Percentiles rank a stretch among this genome's conserved stretches.
These are phyloP conservation scores for Cladochytrium replicatum DNA, from an alignment of 192 early-diverging fungal species.

Conservation along the genomic window DNA sequence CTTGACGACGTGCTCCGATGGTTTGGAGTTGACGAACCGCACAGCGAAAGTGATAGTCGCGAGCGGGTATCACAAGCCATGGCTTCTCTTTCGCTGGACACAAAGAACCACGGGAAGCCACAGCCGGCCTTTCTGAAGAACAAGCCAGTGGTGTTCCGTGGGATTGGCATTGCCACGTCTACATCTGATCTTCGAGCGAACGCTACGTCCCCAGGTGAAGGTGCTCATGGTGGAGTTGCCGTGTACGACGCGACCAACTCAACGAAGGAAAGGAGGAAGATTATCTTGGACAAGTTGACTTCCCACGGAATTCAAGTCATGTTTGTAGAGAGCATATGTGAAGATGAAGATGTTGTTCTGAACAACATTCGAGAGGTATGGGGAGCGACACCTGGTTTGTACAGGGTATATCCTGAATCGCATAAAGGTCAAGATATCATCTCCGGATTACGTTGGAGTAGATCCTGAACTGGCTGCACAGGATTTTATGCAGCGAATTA, in stretches of 20 bases:
- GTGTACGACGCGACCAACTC: constrained; percentile 99
- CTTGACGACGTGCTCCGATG: constrained; percentile 87
- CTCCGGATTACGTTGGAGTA: constrained; percentile 82
- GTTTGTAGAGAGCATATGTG: constrained; percentile 94
- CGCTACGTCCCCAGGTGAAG: background rate
- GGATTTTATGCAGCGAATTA: constrained; percentile 86
- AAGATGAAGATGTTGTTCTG: constrained; percentile 76
- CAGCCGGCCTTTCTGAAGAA: no score
- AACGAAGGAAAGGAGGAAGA: constrained; percentile 66
- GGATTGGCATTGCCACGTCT: background rate
- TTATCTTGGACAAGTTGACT: constrained; percentile 61
- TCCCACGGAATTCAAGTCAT: constrained; percentile 77
- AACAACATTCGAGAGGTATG: constrained; percentile 81
- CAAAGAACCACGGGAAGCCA: no score
- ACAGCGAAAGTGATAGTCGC: no score
- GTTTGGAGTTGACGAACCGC: constrained; percentile 78
- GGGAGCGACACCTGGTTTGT: background rate
- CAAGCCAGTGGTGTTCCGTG: background rate
- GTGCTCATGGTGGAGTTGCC: constrained; percentile 59
- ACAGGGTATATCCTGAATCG: background rate
- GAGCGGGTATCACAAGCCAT: no score
- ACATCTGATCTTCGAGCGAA: background rate
- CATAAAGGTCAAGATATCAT: constrained; percentile 71
- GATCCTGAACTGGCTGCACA: constrained; percentile 77
- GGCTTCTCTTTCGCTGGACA: no score